A percentile compares a stretch with the other conserved stretches of the same genome.
phyloP scores from a whole-genome alignment of 805 yeast genomes.

The Starmerella powellii region DNA sequence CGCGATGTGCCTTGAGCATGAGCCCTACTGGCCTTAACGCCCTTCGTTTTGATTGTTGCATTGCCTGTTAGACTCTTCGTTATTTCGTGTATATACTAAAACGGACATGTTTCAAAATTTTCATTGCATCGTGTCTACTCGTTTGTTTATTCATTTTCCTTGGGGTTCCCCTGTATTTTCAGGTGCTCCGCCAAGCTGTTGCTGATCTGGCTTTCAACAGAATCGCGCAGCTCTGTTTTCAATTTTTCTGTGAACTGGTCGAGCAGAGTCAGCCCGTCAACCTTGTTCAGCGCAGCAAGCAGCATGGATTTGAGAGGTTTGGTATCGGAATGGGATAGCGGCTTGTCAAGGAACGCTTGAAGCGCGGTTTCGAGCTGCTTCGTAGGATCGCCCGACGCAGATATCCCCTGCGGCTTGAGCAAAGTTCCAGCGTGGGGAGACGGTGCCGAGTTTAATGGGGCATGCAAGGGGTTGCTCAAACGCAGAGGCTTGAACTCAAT shows the following conservation, averaged over 20 bases:
- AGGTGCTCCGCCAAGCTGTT: background rate
- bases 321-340: background rate
- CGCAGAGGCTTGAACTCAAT: slow-evolving; percentile 2
- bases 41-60: no score
- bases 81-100: no score
- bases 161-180: no score
- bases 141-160: no score
- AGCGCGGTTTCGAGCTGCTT: slow-evolving; percentile 8
- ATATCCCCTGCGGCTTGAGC: no score
- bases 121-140: no score
- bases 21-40: no score
- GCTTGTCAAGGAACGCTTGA: slow-evolving; percentile 4
- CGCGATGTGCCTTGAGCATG: no score
- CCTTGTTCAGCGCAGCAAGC: slow-evolving; percentile 17
- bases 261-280: slow-evolving; percentile 14
- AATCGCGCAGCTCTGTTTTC: background rate
- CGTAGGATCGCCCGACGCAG: background rate
- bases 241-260: slow-evolving; percentile 4
- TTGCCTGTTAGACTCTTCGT: no score
- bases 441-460: no score
- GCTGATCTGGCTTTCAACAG: background rate
- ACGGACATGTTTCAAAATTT: no score
- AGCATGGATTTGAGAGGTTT: slow-evolving; percentile 12
- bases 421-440: no score
- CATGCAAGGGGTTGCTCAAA: slow-evolving; percentile 1